phyloP scores from a whole-genome alignment of 306 rosid species.

The Cucumis melo region DNA sequence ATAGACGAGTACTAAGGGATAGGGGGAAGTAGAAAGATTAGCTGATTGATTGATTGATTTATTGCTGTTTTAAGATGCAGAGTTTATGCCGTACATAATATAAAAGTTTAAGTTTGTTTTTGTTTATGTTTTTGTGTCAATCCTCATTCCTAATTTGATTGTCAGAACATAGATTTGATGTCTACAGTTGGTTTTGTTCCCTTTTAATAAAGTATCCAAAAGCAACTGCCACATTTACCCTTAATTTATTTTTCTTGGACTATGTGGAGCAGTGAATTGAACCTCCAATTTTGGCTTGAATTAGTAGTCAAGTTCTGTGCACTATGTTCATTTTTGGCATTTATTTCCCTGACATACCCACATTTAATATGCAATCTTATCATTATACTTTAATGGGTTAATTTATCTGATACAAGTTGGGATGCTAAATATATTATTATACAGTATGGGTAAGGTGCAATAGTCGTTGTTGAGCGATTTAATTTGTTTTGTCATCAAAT shows the following conservation, averaged over 20 bases:
- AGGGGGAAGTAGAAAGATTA: neutral
- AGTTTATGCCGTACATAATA: neutral
- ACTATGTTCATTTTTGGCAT: too few relatives aligned
- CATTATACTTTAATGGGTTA: neutral
- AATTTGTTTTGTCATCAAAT: neutral
- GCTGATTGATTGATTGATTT: neutral
- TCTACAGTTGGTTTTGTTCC: too few relatives aligned
- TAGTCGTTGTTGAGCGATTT: neutral
- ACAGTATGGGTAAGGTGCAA: neutral
- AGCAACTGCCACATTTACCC: neutral
- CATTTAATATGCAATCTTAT: neutral
- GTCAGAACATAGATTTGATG: neutral
- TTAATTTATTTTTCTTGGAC: too few relatives aligned
- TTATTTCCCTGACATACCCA: too few relatives aligned
- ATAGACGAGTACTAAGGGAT: neutral
- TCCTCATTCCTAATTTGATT: neutral
- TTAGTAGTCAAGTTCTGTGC: too few relatives aligned
- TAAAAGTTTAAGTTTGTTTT: neutral
- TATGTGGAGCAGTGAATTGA: too few relatives aligned
- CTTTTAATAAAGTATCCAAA: neutral
- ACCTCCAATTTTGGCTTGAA: too few relatives aligned
- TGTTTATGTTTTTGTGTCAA: neutral
- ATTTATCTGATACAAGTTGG: neutral
- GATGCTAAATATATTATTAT: neutral
- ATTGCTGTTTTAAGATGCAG: neutral